phyloP scores from a whole-genome alignment of 192 early-diverging fungal genomes.

The Rhizoclosmatium globosum region DNA sequence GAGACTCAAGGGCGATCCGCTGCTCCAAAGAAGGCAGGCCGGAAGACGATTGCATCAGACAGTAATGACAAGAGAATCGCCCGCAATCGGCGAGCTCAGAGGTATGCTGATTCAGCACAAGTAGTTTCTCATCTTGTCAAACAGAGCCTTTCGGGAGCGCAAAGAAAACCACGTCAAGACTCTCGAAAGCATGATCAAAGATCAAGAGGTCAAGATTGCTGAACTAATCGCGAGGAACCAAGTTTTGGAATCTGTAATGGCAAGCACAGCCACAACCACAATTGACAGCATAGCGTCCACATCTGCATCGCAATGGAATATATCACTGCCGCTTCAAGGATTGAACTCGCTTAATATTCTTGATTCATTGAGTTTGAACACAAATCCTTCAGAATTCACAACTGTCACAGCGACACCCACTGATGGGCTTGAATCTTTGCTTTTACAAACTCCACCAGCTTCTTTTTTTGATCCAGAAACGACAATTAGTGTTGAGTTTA shows the following conservation, averaged over 20 bases:
- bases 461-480: too few relatives aligned
- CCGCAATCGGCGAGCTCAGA: neutral
- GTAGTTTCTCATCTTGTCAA: neutral
- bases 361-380: neutral
- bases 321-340: neutral
- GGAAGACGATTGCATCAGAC: neutral
- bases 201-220: neutral
- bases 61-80: neutral
- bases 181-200: constrained; percentile 5
- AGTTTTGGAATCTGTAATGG: neutral
- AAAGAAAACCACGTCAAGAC: constrained; percentile 19
- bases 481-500: too few relatives aligned
- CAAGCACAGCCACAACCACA: neutral
- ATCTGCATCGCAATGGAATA: neutral
- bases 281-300: neutral
- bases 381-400: neutral
- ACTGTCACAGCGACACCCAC: too few relatives aligned
- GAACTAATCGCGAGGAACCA: constrained; percentile 1
- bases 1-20: too few relatives aligned
- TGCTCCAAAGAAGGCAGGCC: neutral
- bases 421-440: too few relatives aligned
- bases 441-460: too few relatives aligned
- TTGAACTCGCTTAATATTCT: neutral
- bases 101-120: neutral
- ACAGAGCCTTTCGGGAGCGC: constrained; percentile 3